Percentiles rank a stretch among this genome's conserved stretches.
phyloP scores from a whole-genome alignment of 2,329 filamentous ascomycete genomes.

The Neonectria ditissima region DNA sequence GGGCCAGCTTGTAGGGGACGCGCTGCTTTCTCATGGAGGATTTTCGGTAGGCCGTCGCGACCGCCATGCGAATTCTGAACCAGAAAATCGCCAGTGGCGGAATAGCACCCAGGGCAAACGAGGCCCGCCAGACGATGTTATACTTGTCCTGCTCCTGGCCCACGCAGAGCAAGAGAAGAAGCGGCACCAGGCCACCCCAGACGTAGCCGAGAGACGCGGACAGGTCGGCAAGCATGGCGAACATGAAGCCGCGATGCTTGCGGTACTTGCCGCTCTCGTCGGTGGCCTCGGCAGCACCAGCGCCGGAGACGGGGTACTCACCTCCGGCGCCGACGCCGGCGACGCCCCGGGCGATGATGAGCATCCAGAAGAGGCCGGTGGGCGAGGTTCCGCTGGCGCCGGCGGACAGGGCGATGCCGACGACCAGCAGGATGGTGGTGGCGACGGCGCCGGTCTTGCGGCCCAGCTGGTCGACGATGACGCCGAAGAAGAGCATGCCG shows the following conservation, averaged over 20 bases:
- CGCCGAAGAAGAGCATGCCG: conserved; percentile 66
- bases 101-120: conserved; percentile 62
- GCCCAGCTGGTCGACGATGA: conserved; percentile 62
- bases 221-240: conserved; percentile 66
- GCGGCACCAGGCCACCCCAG: conserved; percentile 60
- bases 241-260: conserved; percentile 65
- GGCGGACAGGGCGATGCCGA: conserved; percentile 60
- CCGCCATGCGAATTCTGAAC: conserved; percentile 64
- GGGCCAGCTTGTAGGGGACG: conserved; percentile 59
- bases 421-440: conserved; percentile 59
- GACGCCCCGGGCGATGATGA: conserved; percentile 56
- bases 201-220: conserved; percentile 64
- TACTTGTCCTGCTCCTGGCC: conserved; percentile 56
- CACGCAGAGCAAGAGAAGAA: conserved; percentile 64
- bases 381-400: conserved; percentile 55
- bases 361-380: conserved; percentile 63
- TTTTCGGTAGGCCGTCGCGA: conserved; percentile 61
- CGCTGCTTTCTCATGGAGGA: conserved; percentile 59
- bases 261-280: conserved; percentile 60
- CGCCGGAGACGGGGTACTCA: conserved; percentile 65
- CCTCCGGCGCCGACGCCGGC: conserved; percentile 59
- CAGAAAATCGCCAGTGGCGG: conserved; percentile 64
- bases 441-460: conserved; percentile 60
- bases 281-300: conserved; percentile 64
- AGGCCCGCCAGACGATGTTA: conserved; percentile 62